Conservation (phyloP, 1,284 basidiomycete species). For the Boletellus dicymbophilus region DNA sequence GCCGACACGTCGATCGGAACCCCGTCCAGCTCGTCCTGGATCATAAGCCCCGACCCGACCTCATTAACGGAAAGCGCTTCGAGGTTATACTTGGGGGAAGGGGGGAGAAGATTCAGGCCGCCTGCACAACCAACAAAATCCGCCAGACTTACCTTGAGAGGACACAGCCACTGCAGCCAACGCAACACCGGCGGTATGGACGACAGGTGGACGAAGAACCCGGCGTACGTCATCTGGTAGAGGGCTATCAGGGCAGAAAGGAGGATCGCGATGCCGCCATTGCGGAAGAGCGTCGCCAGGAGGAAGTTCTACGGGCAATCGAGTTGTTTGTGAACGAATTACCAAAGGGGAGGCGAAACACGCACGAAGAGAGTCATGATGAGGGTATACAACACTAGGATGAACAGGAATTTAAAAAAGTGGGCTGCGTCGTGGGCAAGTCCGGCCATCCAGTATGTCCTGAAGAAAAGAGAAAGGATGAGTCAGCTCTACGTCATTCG, state of each 20-base stretch:
- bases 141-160: slow-evolving; percentile 44
- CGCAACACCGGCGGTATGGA: slow-evolving; percentile 82
- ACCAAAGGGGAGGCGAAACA: slow-evolving; percentile 19
- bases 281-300: slow-evolving; percentile 76
- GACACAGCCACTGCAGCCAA: slow-evolving; percentile 83
- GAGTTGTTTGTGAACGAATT: too few species aligned
- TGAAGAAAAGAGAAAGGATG: slow-evolving; percentile 33
- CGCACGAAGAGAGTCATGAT: slow-evolving; percentile 83
- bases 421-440: slow-evolving; percentile 65
- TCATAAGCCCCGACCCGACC: slow-evolving; percentile 82
- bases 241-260: slow-evolving; percentile 75
- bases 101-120: too few species aligned
- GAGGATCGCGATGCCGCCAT: slow-evolving; percentile 88
- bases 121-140: too few species aligned
- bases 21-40: slow-evolving; percentile 76
- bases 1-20: slow-evolving; percentile 82
- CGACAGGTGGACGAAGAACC: slow-evolving; percentile 82
- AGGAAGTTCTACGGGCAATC: slow-evolving; percentile 89
- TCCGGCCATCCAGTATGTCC: slow-evolving; percentile 93
- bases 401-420: slow-evolving; percentile 85
- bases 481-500: too few species aligned
- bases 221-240: slow-evolving; percentile 85
- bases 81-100: slow-evolving; percentile 65
- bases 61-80: slow-evolving; percentile 90
- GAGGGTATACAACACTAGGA: slow-evolving; percentile 76